These are phyloP conservation scores for Lasiodiplodia sp. DNA, from an alignment of 2,329 filamentous ascomycete species.

Conservation along the genomic window DNA sequence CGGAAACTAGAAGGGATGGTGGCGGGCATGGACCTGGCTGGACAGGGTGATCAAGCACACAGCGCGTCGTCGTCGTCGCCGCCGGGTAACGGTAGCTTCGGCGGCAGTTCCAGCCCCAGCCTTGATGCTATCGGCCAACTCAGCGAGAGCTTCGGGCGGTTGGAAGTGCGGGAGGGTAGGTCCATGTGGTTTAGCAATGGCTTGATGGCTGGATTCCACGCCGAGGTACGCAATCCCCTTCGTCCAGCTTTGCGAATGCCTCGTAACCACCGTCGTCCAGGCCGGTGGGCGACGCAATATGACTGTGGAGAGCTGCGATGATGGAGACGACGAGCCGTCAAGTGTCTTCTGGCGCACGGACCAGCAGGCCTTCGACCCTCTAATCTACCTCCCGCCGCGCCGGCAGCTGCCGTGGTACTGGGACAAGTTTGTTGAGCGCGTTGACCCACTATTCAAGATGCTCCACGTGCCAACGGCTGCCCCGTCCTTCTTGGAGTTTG, in stretches of 20 bases:
- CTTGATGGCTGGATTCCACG: not conserved
- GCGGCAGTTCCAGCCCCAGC: not conserved
- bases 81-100: not conserved
- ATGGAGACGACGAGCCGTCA: not conserved
- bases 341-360: not conserved
- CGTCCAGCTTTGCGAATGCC: not conserved
- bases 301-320: not conserved
- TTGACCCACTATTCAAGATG: not conserved
- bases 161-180: not conserved
- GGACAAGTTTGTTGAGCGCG: slow-evolving; percentile 3
- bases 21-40: not conserved
- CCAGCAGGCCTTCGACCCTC: not conserved
- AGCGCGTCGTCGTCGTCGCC: not conserved
- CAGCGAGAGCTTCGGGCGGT: not conserved
- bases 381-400: not conserved
- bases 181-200: not conserved
- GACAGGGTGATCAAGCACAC: not conserved
- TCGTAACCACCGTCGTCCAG: not conserved
- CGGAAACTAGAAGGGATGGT: not conserved
- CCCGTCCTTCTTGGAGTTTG: not conserved
- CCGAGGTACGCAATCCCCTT: not conserved
- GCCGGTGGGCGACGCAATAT: not conserved
- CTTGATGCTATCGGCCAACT: slow-evolving; percentile 2
- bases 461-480: not conserved
- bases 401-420: not conserved